Base-by-base conservation (phyloP, 208 protist species). In the Phytomonas sp. region DNA sequence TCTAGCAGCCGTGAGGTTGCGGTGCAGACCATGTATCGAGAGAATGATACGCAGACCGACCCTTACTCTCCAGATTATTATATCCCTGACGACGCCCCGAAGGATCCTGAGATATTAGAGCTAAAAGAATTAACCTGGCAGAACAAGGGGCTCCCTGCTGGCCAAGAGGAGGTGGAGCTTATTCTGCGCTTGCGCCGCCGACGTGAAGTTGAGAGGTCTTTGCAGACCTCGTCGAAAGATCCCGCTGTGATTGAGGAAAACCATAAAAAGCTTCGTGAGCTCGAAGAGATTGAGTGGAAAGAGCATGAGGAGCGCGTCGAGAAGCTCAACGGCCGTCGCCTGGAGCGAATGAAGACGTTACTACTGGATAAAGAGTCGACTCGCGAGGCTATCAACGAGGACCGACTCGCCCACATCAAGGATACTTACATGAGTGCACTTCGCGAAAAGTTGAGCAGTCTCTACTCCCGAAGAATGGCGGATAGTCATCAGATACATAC, bases 11-110 rank as follows among this genome's bases (percentile, higher is more conserved):
- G 70, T 23, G 67, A 61, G 23, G 74, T 65, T 1, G 59, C 51
- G 15, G 75, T 72, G 62, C 90, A 97, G 61, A 97, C 90, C 13
- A 67, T 75, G 26, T 91, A 81, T 43, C 83, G 90, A 2, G 90
- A 97, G 61, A 94, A 91, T 71, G 92, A 97, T 28, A 77, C 79
- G 6, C 92, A 97, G 84, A 97, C 92, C n/a, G 73, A 88, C 60
- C 92, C 92, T 7, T 97, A 95, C 79, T 86, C 92, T 8, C 92
- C 92, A 0, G 85, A 87, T 62, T 97, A 94, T 78, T 81, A 72
- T 74, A 92, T 95, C 51, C 80, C 81, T 0, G 85, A 92, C 11
- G 78, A 75, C 0, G 78, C 84, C 17, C 73, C 86, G 7, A 72
- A 23, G 1, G 46, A 64, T 64, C 90, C 87, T 30, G 82, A 95